phyloP scores from a whole-genome alignment of 257 asterid species.

The Solanum virginianum region DNA sequence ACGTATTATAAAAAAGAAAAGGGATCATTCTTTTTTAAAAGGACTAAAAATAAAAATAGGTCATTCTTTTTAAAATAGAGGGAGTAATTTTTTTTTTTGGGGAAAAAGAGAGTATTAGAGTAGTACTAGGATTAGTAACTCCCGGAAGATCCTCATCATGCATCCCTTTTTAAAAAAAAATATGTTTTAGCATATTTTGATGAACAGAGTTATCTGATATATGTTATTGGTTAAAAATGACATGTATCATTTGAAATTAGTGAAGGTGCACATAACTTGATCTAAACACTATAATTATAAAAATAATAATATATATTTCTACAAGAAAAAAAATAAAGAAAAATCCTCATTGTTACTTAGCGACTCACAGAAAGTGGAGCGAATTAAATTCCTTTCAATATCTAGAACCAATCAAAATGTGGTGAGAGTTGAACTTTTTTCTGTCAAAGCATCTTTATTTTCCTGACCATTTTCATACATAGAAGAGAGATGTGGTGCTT shows the following conservation, averaged over 20 bases:
- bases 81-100: not conserved
- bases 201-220: not conserved
- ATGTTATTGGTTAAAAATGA: not conserved
- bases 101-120: not conserved
- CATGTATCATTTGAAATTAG: not conserved
- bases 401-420: not conserved
- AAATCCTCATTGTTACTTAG: not conserved
- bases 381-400: not conserved
- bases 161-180: no score
- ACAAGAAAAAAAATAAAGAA: not conserved
- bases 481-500: not conserved
- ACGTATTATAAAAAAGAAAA: no score
- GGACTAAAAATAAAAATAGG: no score
- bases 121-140: not conserved
- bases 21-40: no score
- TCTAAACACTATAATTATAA: no score
- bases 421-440: not conserved
- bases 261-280: not conserved
- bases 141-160: no score
- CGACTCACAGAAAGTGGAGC: not conserved
- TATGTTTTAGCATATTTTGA: no score
- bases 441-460: not conserved
- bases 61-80: no score
- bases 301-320: not conserved
- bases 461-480: not conserved